These are phyloP conservation scores for Mycena kentingensis DNA, from an alignment of 768 basidiomycete species.

Conservation along the genomic window DNA sequence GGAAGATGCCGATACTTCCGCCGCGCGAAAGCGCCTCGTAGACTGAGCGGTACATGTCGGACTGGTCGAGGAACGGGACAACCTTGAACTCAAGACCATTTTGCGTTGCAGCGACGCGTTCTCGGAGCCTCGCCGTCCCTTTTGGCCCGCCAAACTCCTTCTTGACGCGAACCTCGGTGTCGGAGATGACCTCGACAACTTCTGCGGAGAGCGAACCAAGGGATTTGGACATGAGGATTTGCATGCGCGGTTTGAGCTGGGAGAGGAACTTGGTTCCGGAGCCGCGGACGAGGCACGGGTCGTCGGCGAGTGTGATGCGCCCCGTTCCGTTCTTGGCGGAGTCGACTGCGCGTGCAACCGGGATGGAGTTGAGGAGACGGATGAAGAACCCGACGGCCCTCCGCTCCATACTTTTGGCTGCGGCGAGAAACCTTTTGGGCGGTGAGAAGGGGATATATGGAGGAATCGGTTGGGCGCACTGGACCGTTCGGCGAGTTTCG, in stretches of 20 bases:
- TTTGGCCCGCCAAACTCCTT: slow-evolving; percentile 86
- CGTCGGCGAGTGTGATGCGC: slow-evolving; percentile 62
- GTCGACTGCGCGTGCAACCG: slow-evolving; percentile 90
- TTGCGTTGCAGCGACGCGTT: slow-evolving; percentile 62
- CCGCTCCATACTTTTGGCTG: slow-evolving; percentile 85
- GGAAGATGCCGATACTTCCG: slow-evolving; percentile 94
- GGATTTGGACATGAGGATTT: slow-evolving; percentile 83
- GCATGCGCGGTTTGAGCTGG: slow-evolving; percentile 74
- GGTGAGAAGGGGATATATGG: neutral
- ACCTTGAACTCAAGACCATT: slow-evolving; percentile 77
- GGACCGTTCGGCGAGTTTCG: slow-evolving; percentile 78
- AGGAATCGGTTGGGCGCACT: slow-evolving; percentile 43
- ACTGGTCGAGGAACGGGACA: slow-evolving; percentile 89
- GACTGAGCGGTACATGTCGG: slow-evolving; percentile 92
- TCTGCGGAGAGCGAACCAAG: slow-evolving; percentile 78
- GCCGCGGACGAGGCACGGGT: slow-evolving; percentile 80
- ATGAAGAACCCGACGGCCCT: slow-evolving; percentile 80
- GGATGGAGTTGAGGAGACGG: slow-evolving; percentile 85
- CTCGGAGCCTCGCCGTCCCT: slow-evolving; percentile 65
- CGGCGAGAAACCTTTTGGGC: slow-evolving; percentile 54
- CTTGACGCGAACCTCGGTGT: slow-evolving; percentile 81
- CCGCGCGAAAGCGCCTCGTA: slow-evolving; percentile 84
- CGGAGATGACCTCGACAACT: slow-evolving; percentile 85
- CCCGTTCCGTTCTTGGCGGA: slow-evolving; percentile 77
- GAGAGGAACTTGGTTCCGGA: slow-evolving; percentile 73